phyloP scores from a whole-genome alignment of 2,329 filamentous ascomycete species.

The Fusarium nurragi region DNA sequence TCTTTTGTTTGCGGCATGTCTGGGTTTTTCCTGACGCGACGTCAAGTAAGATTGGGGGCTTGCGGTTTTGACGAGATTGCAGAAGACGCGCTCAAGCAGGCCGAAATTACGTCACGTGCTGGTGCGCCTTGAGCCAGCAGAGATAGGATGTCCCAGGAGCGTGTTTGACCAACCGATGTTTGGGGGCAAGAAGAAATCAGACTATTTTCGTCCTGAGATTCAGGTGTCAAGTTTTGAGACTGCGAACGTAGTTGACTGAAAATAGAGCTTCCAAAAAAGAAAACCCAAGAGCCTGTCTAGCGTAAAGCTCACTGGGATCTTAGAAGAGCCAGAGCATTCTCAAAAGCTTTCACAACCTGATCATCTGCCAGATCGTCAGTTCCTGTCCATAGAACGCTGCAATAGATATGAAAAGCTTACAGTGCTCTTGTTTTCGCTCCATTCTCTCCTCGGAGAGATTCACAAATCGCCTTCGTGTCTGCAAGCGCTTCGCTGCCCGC shows the following conservation, averaged over 20 bases:
- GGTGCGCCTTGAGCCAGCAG: slow-evolving; percentile 6
- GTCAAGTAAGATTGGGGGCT: slow-evolving; percentile 4
- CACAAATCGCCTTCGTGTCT: slow-evolving; percentile 81
- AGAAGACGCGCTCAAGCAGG: slow-evolving; percentile 19
- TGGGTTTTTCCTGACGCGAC: slow-evolving; percentile 12
- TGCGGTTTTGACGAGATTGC: slow-evolving; percentile 24
- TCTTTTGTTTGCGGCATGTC: slow-evolving; percentile 37
- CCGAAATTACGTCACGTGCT: slow-evolving; percentile 39
- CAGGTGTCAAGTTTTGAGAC: neutral
- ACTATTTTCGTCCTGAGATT: neutral
- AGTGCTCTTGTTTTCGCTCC: slow-evolving; percentile 79
- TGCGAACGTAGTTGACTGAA: neutral
- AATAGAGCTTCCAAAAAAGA: neutral
- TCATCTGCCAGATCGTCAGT: slow-evolving; percentile 48
- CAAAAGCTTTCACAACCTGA: slow-evolving; percentile 70
- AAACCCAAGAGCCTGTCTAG: neutral
- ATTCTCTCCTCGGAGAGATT: slow-evolving; percentile 76
- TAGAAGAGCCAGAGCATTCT: slow-evolving; percentile 67
- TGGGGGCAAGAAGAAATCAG: neutral
- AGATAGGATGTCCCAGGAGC: neutral
- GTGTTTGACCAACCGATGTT: neutral
- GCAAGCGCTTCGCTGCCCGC: slow-evolving; percentile 80
- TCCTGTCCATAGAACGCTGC: neutral
- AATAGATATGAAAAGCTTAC: slow-evolving; percentile 60
- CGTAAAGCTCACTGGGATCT: slow-evolving; percentile 46